Percentiles rank a stretch among this genome's conserved stretches.
Conservation (phyloP, 768 basidiomycete species). For the Guyanaporus albipodus region DNA sequence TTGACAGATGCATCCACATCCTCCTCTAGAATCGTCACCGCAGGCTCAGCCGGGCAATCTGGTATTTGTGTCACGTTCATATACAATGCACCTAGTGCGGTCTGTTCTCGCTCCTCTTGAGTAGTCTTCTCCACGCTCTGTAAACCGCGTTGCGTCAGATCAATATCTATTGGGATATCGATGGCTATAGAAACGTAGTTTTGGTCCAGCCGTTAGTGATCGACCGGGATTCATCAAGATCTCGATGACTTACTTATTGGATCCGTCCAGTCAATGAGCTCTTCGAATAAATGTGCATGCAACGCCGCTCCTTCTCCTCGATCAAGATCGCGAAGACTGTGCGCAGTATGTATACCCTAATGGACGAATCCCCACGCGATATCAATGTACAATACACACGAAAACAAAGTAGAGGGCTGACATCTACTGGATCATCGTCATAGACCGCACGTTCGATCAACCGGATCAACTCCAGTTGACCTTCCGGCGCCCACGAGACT, state of each 20-base stretch:
- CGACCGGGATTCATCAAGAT: constrained; percentile 14
- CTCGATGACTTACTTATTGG: constrained; percentile 60
- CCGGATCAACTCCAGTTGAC: constrained; percentile 68
- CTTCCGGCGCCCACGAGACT: constrained; percentile 76
- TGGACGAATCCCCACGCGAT: constrained; percentile 34
- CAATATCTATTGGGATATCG: constrained; percentile 58
- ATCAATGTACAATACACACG: constrained; percentile 51
- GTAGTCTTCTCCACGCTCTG: constrained; percentile 62
- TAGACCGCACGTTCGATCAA: constrained; percentile 84
- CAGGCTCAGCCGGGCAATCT: constrained; percentile 71
- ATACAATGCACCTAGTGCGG: constrained; percentile 71
- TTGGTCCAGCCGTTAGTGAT: constrained; percentile 19
- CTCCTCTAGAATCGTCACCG: constrained; percentile 57
- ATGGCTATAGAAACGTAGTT: constrained; percentile 40
- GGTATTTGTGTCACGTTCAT: constrained; percentile 69
- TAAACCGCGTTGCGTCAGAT: constrained; percentile 53
- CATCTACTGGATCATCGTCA: constrained; percentile 85
- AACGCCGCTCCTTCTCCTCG: constrained; percentile 83
- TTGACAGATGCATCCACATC: constrained; percentile 61
- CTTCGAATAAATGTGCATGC: constrained; percentile 80
- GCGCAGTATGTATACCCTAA: constrained; percentile 69
- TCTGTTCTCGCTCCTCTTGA: constrained; percentile 78
- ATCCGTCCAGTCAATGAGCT: constrained; percentile 82
- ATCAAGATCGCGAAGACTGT: constrained; percentile 82
- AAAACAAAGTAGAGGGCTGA: constrained; percentile 54